Percentiles rank a stretch among this genome's conserved stretches.
Conservation (phyloP, 495 filamentous ascomycete species). For the Bacidia gigantensis region DNA sequence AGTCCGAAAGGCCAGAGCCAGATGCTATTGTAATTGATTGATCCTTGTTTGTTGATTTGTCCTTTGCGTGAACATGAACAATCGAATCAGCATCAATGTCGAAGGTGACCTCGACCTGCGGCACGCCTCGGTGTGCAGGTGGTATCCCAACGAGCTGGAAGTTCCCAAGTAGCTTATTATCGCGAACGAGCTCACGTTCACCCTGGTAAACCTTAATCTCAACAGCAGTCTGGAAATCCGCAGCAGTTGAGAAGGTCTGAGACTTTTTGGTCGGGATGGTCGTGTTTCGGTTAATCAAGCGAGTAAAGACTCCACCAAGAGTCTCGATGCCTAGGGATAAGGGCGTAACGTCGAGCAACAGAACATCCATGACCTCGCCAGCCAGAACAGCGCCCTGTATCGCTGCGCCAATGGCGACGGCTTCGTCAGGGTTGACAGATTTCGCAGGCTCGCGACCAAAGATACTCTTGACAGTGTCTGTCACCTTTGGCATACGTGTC, state of each 20-base stretch:
- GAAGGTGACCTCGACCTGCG: slow-evolving; percentile 97
- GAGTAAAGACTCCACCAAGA: slow-evolving; percentile 97
- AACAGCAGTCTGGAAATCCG: slow-evolving; percentile 98
- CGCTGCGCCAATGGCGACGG: slow-evolving; percentile 94
- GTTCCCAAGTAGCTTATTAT: slow-evolving; percentile 99
- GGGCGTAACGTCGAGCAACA: slow-evolving; percentile 93
- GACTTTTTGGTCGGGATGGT: slow-evolving; percentile 99
- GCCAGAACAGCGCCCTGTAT: slow-evolving; percentile 95
- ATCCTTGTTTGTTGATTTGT: slow-evolving; percentile 99
- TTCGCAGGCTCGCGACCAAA: slow-evolving; percentile 98
- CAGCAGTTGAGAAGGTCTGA: slow-evolving; percentile 94
- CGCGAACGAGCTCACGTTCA: slow-evolving; percentile 97
- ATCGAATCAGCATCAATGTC: slow-evolving; percentile 99
- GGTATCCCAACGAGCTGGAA: slow-evolving; percentile 99
- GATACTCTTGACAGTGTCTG: slow-evolving; percentile 91
- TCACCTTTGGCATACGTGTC: slow-evolving; percentile 99
- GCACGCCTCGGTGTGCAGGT: slow-evolving; percentile 92
- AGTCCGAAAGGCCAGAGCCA: slow-evolving; percentile 89
- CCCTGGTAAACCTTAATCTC: slow-evolving; percentile 99
- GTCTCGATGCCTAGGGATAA: slow-evolving; percentile 99
- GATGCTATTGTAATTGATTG: slow-evolving; percentile 99
- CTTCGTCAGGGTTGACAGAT: slow-evolving; percentile 98
- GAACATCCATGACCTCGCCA: slow-evolving; percentile 92
- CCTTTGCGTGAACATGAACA: slow-evolving; percentile 96
- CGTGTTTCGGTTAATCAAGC: slow-evolving; percentile 98